These are phyloP conservation scores for Apiotrichum akiyoshidainum DNA, from an alignment of 1,284 basidiomycete genomes.

Conservation along the genomic window DNA sequence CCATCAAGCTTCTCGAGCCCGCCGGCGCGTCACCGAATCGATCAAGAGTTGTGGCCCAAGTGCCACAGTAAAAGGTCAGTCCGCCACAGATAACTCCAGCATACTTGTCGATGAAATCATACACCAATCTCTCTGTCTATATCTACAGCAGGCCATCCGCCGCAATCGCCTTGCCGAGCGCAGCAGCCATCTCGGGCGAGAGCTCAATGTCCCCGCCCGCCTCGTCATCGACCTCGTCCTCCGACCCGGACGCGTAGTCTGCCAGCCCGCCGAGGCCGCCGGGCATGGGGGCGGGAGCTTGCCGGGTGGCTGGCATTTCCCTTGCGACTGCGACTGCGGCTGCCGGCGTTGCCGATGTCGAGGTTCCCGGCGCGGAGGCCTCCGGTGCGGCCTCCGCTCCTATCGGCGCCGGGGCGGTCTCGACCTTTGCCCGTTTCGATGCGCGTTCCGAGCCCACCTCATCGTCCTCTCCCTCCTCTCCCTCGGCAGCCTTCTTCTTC, in stretches of 20 bases:
- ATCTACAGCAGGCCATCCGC: constrained; percentile 5
- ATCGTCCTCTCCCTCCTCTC: constrained; percentile 21
- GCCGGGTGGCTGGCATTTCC: no score
- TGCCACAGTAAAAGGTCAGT: no score
- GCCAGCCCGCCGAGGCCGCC: constrained; percentile 34
- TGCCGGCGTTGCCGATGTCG: not conserved
- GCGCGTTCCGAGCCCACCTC: constrained; percentile 55
- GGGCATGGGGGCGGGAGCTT: constrained; percentile 7
- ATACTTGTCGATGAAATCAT: no score
- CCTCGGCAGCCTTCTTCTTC: constrained; percentile 24
- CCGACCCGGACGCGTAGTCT: constrained; percentile 23
- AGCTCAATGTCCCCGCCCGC: constrained; percentile 12
- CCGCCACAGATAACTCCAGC: no score
- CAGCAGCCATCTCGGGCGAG: constrained; percentile 25
- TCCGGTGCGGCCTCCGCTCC: constrained; percentile 53
- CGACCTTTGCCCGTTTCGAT: constrained; percentile 4
- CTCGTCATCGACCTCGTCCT: constrained; percentile 13
- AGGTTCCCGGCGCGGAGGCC: not conserved
- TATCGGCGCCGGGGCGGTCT: not conserved
- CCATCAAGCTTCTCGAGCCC: no score
- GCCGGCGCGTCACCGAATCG: no score
- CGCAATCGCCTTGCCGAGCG: constrained; percentile 27
- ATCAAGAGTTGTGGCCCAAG: no score
- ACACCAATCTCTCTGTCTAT: no score
- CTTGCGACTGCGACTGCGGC: no score